Conservation (phyloP, 768 basidiomycete genomes). For the Rhodotorula sphaerocarpa region DNA sequence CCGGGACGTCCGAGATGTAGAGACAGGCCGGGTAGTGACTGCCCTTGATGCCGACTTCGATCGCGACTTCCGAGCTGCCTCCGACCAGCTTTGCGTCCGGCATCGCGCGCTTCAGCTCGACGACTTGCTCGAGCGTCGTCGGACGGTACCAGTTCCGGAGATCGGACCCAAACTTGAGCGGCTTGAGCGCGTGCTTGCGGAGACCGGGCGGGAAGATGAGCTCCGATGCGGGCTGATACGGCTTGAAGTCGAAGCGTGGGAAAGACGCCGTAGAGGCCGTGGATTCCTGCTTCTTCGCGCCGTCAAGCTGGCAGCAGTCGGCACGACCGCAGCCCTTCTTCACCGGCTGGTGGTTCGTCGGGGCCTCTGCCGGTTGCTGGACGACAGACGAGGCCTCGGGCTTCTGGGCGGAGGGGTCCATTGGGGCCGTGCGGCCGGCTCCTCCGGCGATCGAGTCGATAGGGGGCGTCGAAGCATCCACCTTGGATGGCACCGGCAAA, state of each 20-base stretch:
- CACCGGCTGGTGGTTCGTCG: neutral
- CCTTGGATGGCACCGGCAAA: constrained; percentile 1
- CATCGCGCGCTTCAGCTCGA: constrained; percentile 29
- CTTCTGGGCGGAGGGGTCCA: constrained; percentile 4
- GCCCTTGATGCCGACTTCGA: constrained; percentile 38
- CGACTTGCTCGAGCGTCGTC: constrained; percentile 30
- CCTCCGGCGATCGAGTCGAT: constrained; percentile 15
- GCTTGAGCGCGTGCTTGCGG: constrained; percentile 18
- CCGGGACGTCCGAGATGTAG: constrained; percentile 33
- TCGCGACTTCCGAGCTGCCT: constrained; percentile 36
- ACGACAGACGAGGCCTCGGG: constrained; percentile 19
- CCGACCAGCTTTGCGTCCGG: constrained; percentile 36
- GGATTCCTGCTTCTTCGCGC: constrained; percentile 1
- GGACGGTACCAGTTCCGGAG: constrained; percentile 36
- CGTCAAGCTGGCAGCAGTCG: constrained; percentile 37
- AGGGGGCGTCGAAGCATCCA: neutral
- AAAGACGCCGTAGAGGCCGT: constrained; percentile 25
- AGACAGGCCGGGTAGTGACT: constrained; percentile 34
- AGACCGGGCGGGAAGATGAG: constrained; percentile 38
- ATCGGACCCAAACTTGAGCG: constrained; percentile 21
- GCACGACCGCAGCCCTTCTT: constrained; percentile 35
- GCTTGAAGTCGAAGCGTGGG: constrained; percentile 38
- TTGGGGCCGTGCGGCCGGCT: constrained; percentile 14
- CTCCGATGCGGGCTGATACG: constrained; percentile 37
- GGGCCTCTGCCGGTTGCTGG: neutral